Evolutionary conservation across 176 grass and related monocot species (phyloP).

Genomic region (Musa beccarii): DNA sequence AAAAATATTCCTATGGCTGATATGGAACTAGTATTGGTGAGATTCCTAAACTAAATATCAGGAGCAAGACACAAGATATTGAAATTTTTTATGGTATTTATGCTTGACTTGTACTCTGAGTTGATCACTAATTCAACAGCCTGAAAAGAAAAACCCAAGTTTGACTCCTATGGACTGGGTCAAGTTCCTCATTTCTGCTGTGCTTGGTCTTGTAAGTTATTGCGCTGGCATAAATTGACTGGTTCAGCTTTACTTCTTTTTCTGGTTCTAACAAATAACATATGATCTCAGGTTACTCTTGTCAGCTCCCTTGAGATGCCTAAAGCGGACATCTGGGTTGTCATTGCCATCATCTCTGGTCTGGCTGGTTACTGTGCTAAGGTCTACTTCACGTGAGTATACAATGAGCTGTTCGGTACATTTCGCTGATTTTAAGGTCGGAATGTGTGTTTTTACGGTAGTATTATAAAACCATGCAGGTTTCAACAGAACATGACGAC

Average conservation of each 20-base stretch:
- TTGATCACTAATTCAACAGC: slow-evolving; percentile 29
- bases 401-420: neutral
- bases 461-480: slow-evolving; percentile 25
- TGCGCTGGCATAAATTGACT: slow-evolving; percentile 2
- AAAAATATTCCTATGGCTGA: slow-evolving; percentile 92
- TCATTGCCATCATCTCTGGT: slow-evolving; percentile 70
- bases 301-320: slow-evolving; percentile 84
- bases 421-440: neutral
- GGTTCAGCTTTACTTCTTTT: neutral
- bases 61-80: no score
- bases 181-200: slow-evolving; percentile 77
- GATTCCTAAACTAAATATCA: slow-evolving; percentile 5
- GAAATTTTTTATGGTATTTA: no score
- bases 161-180: slow-evolving; percentile 99
- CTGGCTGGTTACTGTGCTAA: slow-evolving; percentile 89
- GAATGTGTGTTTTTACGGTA: neutral
- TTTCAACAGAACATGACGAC: slow-evolving; percentile 68
- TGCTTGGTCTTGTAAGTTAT: slow-evolving; percentile 70
- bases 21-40: slow-evolving; percentile 95
- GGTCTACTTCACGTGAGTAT: slow-evolving; percentile 76
- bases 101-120: neutral
- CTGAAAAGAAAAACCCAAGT: slow-evolving; percentile 96
- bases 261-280: slow-evolving; percentile 7
- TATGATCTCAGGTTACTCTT: slow-evolving; percentile 61
- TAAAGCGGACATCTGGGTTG: slow-evolving; percentile 87